Base-by-base conservation (phyloP, 75 land plant species). In the Sequoiadendron giganteum region DNA sequence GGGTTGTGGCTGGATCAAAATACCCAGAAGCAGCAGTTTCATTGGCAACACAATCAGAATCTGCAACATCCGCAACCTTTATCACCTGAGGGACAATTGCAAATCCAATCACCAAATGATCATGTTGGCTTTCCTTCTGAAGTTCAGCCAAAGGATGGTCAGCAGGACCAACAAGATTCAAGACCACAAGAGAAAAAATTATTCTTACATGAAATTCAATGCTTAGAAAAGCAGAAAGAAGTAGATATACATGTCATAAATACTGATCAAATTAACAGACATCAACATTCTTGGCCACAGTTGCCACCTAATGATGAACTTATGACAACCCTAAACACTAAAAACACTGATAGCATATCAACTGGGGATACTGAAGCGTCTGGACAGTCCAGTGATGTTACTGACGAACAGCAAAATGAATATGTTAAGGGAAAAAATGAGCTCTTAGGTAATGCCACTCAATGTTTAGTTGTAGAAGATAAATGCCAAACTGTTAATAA, bases 371-470 rank as follows among this genome's bases (percentile, higher is more conserved):
- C 83, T 30, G 49, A 84, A 30, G 79, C 30, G 75, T 38, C 85
- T 73, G 88, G 49, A 52, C 76, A 86, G 56, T 58, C 87, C 56
- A 81, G 10, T 36, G 90, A 87, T 34, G 40, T 86, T 40, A 54
- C 43, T 47, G 43, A 43, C 28, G 87, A 91, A 79, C n/a, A 83
- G 68, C 65, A 43, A 87, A 49, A 39, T 18, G 73, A 94, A 21
- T 94, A 88, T 85, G 55, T 56, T 10, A 93, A 95, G 54, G 97
- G 95, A 88, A 90, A 87, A 72, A 88, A 93, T 48, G 95, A 95
- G 96, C 93, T 98, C 56, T 72, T 98, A 87, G 90, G 91, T 34
- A 98, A 98, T 93, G 98, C 97, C 86, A 95, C 95, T 55, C 87
- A 89, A 40, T 98, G 99, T 88, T 28, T 89, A 14, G 89, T 90